Base-by-base conservation (phyloP, 163 green algal genomes). In the Scenedesmus sp. region DNA sequence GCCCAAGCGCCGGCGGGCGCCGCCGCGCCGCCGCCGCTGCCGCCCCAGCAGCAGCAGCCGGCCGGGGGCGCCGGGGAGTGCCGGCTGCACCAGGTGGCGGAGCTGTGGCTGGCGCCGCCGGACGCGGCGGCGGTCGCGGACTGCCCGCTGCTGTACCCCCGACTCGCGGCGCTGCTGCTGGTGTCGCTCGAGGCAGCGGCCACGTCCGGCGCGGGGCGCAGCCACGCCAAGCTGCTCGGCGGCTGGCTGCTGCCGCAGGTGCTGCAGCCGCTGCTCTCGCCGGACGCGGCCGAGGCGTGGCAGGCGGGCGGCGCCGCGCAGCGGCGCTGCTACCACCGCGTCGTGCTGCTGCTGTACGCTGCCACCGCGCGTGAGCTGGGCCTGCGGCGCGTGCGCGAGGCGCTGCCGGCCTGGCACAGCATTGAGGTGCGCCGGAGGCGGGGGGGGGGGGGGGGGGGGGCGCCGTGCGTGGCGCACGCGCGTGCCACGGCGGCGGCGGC, bases 281-380 rank as follows among this genome's bases (percentile, higher is more conserved):
- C n/a, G n/a, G n/a, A n/a, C n/a, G n/a, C n/a, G 42, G 26, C 39
- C 63, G 42, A 17, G 44, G 5, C 15, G 44, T 60, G 44, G 63
- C 63, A 73, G 34, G 42, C 44, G 36, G 7, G 39, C 42, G 63
- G 63, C 42, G 51, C 20, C 53, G 56, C 33, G 63, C 63, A 66
- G 24, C 58, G 54, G 39, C 69, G 54, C 31, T 44, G 58, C 33
- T 77, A 77, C 39, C 67, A 53, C 53, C 53, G 54, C 10, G 29
- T 7, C 26, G 69, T 67, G 36, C 69, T 77, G 69, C 69, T 77
- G 69, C 69, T 77, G 69, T 77, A 77, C 67, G 69, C 69, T 66
- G 69, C 69, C 67, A 53, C 56, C 29, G 69, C 67, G 14, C 24
- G 54, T 17, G 33, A 67, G 48, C 26, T 77, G 50, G 69, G 69